Evolutionary conservation across 1,284 basidiomycete genomes (phyloP), one percentile per base, ranked within the genome.

Genomic region (Melampsora occidentalis): DNA sequence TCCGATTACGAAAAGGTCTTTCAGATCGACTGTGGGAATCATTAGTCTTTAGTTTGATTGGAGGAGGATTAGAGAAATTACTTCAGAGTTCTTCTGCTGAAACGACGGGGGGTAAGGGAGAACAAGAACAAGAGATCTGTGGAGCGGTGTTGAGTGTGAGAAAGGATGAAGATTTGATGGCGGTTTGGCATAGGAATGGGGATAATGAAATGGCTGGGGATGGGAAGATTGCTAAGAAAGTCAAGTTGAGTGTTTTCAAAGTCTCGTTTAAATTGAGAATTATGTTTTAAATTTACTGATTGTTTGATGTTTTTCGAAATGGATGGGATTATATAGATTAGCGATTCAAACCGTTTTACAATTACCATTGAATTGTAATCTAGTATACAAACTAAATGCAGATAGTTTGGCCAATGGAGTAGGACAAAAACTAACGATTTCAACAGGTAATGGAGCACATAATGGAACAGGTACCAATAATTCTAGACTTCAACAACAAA

Each of bases 11-110:
- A 81, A 93, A 93, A 81, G 91, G 91, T 57, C 86, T 92, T 63
- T 88, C 90, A 7, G 91, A 93, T 83, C 87, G 90, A 28, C 83
- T 93, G 69, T 93, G 91, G 91, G 91, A 92, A 83, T 90, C 90
- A 80, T 86, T 92, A 64, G 87, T 92, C 39, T 85, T 91, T 78
- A 90, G 90, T 25, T 86, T 92, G 71, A 87, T 91, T 76, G 91
- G 91, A 1, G 71, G 71, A 9, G 71, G 64, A 3, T 16, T 93
- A 69, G 92, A 91, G 91, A 91, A 92, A 83, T 90, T 90, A 80
- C 86, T 92, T 67, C 85, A 91, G 78, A 90, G 89, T 22, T 85
- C 91, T 72, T 86, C 91, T 76, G 91, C 91, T 2, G 79, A 80
- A 62, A 35, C 77, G 12, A 79, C n/a, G n/a, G n/a, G n/a, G n/a